Base-by-base conservation (phyloP, 106 monocot genomes). In the Posidonia australis region DNA sequence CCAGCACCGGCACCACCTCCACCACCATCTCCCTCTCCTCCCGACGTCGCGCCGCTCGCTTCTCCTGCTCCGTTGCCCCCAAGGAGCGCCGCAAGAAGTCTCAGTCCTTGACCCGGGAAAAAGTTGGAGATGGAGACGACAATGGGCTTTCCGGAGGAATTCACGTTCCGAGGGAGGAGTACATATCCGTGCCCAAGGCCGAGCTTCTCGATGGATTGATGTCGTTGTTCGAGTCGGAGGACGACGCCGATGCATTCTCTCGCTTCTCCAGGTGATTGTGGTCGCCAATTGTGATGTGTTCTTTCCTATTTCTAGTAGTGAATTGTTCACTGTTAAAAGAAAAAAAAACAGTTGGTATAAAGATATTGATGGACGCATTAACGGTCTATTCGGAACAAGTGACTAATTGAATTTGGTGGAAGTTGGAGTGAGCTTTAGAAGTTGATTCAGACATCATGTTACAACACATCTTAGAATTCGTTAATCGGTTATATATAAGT, bases 91-190 rank as follows among this genome's bases (percentile, higher is more conserved):
- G 26, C 16, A 13, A 23, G 13, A 13, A 58, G 10, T 31, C 27
- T 27, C 58, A 26, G 13, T 53, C 32, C 3, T 0, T 16, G 5
- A 22, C 9, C 29, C 18, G 17, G 44, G 23, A 23, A 21, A 20
- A 29, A 1, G 27, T 22, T 17, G 68, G 42, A 28, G 67, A 30
- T 2, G 54, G 29, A 3, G 66, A 56, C 46, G 32, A 46, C 58
- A 18, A 13, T 47, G 43, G 26, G 16, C 23, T 75, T 44, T 69
- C 62, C 21, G 67, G 75, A 4, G 67, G 75, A 4, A 75, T 75
- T 24, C 53, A 68, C 44, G 67, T 69, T 12, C 75, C 75, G 1
- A 68, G 68, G 36, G 67, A 75, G 54, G 68, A 55, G 68, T 75
- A 75, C 29, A 75, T 75, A 25, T 41, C 67, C 41, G 44, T 75